These are phyloP conservation scores for Aspergillaceae sp. DNA, from an alignment of 2,329 filamentous ascomycete genomes.

Conservation along the genomic window DNA sequence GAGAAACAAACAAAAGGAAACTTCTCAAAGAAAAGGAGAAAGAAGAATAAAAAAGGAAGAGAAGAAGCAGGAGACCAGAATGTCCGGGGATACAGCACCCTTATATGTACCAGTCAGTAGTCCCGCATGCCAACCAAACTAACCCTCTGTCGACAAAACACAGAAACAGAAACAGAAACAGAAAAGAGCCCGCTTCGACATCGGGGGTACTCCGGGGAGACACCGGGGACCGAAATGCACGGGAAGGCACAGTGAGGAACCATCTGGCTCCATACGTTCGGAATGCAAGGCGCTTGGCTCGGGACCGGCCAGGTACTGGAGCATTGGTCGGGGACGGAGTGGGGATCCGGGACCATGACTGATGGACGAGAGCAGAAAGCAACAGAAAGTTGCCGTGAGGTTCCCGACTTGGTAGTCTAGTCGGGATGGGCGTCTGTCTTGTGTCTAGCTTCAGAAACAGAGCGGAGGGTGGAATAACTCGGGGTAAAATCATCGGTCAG, in stretches of 20 bases:
- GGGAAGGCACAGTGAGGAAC: not conserved
- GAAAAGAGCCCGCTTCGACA: not conserved
- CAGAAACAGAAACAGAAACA: not conserved
- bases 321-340: no score
- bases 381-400: not conserved
- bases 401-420: not conserved
- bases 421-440: not conserved
- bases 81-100: not conserved
- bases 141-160: not conserved
- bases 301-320: not conserved
- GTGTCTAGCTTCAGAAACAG: not conserved
- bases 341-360: no score
- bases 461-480: not conserved
- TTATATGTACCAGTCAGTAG: not conserved
- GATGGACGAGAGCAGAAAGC: not conserved
- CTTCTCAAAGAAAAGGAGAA: not conserved
- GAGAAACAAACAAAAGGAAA: not conserved
- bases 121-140: not conserved
- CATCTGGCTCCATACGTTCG: not conserved
- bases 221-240: not conserved
- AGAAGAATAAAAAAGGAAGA: not conserved
- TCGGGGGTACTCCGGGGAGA: not conserved
- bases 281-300: not conserved
- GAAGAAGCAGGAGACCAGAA: not conserved
- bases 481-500: not conserved